Conservation (phyloP, 2,329 filamentous ascomycete species). For the Ophioceras dolichostomum region DNA sequence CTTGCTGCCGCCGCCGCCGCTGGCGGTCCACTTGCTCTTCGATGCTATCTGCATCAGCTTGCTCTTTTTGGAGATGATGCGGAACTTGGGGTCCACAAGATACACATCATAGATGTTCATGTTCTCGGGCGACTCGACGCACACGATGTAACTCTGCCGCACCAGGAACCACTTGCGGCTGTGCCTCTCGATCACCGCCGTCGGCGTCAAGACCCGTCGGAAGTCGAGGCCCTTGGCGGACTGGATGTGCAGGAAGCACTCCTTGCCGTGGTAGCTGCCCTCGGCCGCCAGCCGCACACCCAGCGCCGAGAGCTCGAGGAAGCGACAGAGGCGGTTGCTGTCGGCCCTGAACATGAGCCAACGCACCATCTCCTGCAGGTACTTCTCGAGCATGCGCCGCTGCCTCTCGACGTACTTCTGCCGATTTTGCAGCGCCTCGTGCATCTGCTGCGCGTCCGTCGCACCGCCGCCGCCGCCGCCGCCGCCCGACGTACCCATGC, state of each 20-base stretch:
- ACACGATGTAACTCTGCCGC: constrained; percentile 94
- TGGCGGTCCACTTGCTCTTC: constrained; percentile 27
- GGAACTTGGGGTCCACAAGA: constrained; percentile 83
- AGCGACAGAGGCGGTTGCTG: constrained; percentile 91
- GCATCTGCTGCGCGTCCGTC: neutral
- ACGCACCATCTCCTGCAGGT: constrained; percentile 85
- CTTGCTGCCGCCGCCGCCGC: no score
- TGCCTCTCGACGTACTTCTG: constrained; percentile 66
- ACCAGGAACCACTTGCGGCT: constrained; percentile 96
- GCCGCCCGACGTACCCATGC: constrained; percentile 60
- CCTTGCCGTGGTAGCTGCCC: constrained; percentile 94
- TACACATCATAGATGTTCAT: constrained; percentile 99
- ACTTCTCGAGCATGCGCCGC: constrained; percentile 74
- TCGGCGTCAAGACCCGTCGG: constrained; percentile 65
- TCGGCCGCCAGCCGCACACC: constrained; percentile 90
- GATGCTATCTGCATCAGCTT: constrained; percentile 39
- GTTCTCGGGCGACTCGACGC: constrained; percentile 95
- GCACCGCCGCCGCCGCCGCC: no score
- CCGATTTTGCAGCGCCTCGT: neutral
- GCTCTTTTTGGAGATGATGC: constrained; percentile 61
- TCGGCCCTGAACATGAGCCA: constrained; percentile 96
- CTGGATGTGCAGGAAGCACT: constrained; percentile 86
- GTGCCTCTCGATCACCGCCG: constrained; percentile 69
- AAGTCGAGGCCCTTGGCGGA: constrained; percentile 84
- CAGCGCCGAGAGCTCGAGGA: constrained; percentile 85